Percentiles rank a stretch among this genome's conserved stretches.
Evolutionary conservation across 2,329 filamentous ascomycete species (phyloP).

Genomic region (Monascus ruber): DNA sequence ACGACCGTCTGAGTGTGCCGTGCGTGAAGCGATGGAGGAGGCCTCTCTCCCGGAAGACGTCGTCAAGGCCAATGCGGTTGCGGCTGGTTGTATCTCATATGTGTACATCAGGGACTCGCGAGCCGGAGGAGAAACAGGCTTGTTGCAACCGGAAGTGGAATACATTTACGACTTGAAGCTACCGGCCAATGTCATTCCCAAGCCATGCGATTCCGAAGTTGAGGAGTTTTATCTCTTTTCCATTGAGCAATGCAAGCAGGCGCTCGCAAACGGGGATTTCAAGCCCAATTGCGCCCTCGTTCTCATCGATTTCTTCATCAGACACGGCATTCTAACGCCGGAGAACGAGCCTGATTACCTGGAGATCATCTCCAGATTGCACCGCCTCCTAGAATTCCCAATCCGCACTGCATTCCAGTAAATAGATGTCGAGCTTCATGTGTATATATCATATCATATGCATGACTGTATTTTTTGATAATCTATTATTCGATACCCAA

Average conservation of each 20-base stretch:
- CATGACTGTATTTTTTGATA: slow-evolving; percentile 11
- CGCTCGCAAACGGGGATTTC: slow-evolving; percentile 62
- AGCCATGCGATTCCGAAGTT: slow-evolving; percentile 80
- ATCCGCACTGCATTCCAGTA: slow-evolving; percentile 36
- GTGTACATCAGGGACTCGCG: slow-evolving; percentile 65
- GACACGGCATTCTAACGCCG: slow-evolving; percentile 66
- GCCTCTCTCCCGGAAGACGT: slow-evolving; percentile 63
- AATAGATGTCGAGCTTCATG: slow-evolving; percentile 3
- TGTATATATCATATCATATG: background rate
- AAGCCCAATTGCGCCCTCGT: slow-evolving; percentile 88
- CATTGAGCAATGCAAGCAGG: slow-evolving; percentile 61
- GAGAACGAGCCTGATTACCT: slow-evolving; percentile 70
- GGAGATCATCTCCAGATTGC: slow-evolving; percentile 63
- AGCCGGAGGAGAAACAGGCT: slow-evolving; percentile 66
- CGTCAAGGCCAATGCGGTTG: slow-evolving; percentile 49
- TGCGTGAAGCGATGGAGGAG: slow-evolving; percentile 83
- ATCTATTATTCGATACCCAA: slow-evolving; percentile 25
- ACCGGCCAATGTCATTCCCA: slow-evolving; percentile 53
- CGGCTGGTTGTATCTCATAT: slow-evolving; percentile 68
- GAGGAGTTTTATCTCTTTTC: slow-evolving; percentile 69
- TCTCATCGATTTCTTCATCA: slow-evolving; percentile 78
- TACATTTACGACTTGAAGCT: slow-evolving; percentile 86
- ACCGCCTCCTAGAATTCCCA: slow-evolving; percentile 71
- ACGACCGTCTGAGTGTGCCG: slow-evolving; percentile 64
- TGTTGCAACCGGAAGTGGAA: slow-evolving; percentile 83